Base-by-base conservation (phyloP, 2,329 filamentous ascomycete genomes). In the Epichloe brachyelytri region DNA sequence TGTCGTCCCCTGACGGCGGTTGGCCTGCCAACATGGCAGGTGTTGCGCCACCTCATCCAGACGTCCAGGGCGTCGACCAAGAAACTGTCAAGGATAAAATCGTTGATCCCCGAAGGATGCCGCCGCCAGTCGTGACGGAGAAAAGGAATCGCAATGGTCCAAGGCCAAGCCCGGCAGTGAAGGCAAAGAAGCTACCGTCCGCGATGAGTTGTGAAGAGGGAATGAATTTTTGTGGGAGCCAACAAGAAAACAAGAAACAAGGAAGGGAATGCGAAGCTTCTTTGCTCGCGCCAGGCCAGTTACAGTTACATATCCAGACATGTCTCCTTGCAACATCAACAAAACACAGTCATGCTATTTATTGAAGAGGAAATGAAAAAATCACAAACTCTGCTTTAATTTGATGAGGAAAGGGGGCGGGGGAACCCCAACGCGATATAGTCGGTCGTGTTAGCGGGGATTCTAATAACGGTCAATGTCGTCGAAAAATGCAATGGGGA, bases 111-210 rank as follows among this genome's bases (percentile, higher is more conserved):
- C 53, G 61, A 67, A 71, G 52, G 67, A 68, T 43, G 65, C 61
- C 38, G 66, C 70, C 30, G 64, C 75, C 59, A 73, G 80, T 62
- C 71, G 77, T 51, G 78, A 79, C 54, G 79, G 79, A 53, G 77
- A 80, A 65, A 77, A 74, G 59, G 79, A 79, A 63, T 69, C 74
- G 14, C 75, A 78, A 60, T 70, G 71, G 57, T 70, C 68, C 57
- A 69, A 73, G 58, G 75, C 79, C 41, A 82, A 82, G 69, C 80
- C 80, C 36, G 80, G 77, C 2, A 83, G 79, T 58, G 80, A 83
- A 58, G 73, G 73, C 53, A 77, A 79, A 56, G 79, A 82, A 61
- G 79, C 80, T 30, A 77, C 72, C 14, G 62, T 58, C 45, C 66
- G 64, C 53, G 68, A 70, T 36, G 66, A 70, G 60, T 58, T 69